Evolutionary conservation across 2,329 filamentous ascomycete species (phyloP), one percentile per base, ranked within the genome.

Genomic region (Taxawa tesnikishii): DNA sequence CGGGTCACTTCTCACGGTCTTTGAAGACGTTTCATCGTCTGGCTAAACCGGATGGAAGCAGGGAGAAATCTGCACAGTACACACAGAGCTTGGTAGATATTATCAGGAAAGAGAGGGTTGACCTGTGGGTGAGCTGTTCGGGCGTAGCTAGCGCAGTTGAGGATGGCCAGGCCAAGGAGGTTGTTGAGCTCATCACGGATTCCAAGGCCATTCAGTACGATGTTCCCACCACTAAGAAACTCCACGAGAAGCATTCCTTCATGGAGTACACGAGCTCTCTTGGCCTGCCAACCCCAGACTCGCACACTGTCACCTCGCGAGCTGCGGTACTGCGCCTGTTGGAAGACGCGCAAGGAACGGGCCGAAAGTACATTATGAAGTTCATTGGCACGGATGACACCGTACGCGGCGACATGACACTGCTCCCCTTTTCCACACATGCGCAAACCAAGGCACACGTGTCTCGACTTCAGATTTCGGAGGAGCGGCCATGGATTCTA

Each of bases 61-160:
- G 49, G 32, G 42, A 55, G 33, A 39, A 46, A 8, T 40, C 59
- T 4, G 58, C 63, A 12, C 53, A 54, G 1, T 83, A 85, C 44
- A 61, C 70, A 10, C 54, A 63, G 10, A 57, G 59, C 0, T 51
- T 85, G 3, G 49, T 80, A 2, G 54, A 70, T 6, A 64, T 84
- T 15, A 62, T 83, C 25, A 48, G 62, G 5, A 50, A 56, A 1
- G 77, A 85, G 40, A 60, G 65, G 1, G 66, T 82, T 4, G 70
- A 83, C 34, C 54, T 85, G 3, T 87, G 80, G 79, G 70, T 85
- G 3, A 75, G 73, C 13, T 83, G 79, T 44, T 83, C 79, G 0
- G 75, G 73, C n/a, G 73, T 79, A 6, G 65, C 68, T 1, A 72
- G 69, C 1, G 75, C 74, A 0, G 53, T 78, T 9, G 73, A 80